Percentiles rank a stretch among this genome's conserved stretches.
phyloP scores from a whole-genome alignment of 306 rosid species.

The Acacia acuminata region DNA sequence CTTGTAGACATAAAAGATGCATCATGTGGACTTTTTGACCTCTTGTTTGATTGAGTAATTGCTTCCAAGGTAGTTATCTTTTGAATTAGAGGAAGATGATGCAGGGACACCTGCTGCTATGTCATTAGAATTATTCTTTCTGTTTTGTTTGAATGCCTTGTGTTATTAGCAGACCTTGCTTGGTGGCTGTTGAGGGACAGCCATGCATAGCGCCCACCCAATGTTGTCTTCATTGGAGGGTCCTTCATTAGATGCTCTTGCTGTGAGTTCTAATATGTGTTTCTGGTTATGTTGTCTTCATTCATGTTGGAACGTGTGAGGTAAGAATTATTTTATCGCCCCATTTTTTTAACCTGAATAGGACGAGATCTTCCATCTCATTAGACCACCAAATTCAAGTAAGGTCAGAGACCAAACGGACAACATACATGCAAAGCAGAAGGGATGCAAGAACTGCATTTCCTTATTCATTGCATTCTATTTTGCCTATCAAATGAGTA shows the following conservation, averaged over 20 bases:
- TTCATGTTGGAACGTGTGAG: neutral
- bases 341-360: neutral
- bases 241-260: neutral
- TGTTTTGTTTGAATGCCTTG: neutral
- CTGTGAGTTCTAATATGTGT: neutral
- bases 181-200: neutral
- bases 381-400: neutral
- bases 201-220: neutral
- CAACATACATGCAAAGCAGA: neutral
- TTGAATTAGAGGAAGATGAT: neutral
- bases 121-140: neutral
- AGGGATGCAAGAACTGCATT: neutral
- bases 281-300: neutral
- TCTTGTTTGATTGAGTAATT: neutral
- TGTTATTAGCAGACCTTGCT: neutral
- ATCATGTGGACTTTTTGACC: neutral
- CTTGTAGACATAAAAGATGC: too few species aligned
- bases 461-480: neutral
- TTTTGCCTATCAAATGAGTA: neutral
- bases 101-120: neutral
- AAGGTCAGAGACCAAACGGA: neutral
- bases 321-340: neutral
- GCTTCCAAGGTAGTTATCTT: neutral
- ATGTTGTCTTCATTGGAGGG: neutral
- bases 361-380: neutral